Evolutionary conservation across 2,329 filamentous ascomycete genomes (phyloP), one percentile per base, ranked within the genome.

Genomic region (Fusarium devonianum): DNA sequence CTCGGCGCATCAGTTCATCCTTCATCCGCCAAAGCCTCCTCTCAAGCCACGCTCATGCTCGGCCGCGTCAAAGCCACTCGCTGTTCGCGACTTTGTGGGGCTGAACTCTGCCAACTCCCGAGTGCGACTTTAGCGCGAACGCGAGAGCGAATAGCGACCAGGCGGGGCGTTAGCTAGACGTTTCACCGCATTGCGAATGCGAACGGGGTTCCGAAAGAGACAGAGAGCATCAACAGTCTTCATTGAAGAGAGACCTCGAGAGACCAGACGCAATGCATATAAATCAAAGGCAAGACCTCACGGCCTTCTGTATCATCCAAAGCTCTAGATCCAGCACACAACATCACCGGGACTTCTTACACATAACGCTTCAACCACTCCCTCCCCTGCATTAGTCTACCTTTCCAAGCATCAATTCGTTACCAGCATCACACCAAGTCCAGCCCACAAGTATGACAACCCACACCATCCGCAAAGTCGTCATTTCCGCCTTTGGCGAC

Each of bases 401-500:
- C n/a, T 19, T 18, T 21, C 30, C 17, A 12, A 18, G 16, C n/a
- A n/a, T n/a, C n/a, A n/a, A n/a, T n/a, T n/a, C n/a, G n/a, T n/a
- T n/a, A n/a, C n/a, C n/a, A n/a, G n/a, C n/a, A n/a, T n/a, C n/a
- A 34, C 13, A 37, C 7, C 23, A 5, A 14, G 21, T 36, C 8
- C 9, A 32, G 16, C 13, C 7, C 12, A 26, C 28, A 22, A 45
- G 19, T 29, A 65, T 65, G 62, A 37, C 62, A 11, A 63, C 60
- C 36, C 58, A 64, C 26, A 63, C 68, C 4, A 72, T 76, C 38
- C 75, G 75, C 66, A 79, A 78, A 55, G 76, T 72, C 13, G 58
- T 77, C 45, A 74, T 80, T 53, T 63, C 75, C 23, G 65, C 67
- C 26, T 72, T 73, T 43, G 76, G 78, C 37, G 71, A 74, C 22